Evolutionary conservation across 805 yeast species (phyloP).

Genomic region (Metschnikowia colocasiae): DNA sequence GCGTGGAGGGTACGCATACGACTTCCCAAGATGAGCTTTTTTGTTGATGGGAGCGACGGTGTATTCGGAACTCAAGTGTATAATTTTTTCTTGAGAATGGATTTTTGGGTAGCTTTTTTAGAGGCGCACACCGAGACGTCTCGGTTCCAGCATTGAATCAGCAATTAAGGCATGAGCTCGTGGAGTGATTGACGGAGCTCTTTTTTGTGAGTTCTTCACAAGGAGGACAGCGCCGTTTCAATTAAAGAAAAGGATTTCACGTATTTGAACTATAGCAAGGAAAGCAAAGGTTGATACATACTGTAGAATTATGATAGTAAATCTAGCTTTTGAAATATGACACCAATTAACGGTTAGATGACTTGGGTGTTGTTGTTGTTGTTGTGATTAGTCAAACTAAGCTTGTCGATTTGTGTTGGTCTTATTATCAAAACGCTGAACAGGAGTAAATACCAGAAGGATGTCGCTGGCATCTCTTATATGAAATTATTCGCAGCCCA

Average conservation of each 20-base stretch:
- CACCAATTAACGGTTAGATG: constrained; percentile 1
- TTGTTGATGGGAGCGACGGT: neutral
- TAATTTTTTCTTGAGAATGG: constrained; percentile 1
- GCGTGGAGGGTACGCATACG: constrained; percentile 3
- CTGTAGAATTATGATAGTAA: constrained; percentile 9
- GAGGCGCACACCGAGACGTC: constrained; percentile 1
- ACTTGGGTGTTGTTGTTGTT: constrained; percentile 11
- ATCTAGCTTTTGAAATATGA: constrained; percentile 5
- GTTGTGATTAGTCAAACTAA: constrained; percentile 1
- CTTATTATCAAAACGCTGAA: constrained; percentile 5
- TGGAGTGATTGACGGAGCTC: neutral
- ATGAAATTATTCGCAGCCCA: constrained; percentile 11
- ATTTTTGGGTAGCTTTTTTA: constrained; percentile 4
- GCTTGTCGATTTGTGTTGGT: neutral
- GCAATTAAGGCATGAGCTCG: neutral
- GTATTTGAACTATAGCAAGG: neutral
- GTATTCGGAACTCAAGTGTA: neutral
- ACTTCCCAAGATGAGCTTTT: neutral
- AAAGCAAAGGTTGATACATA: constrained; percentile 7
- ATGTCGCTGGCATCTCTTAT: constrained; percentile 11
- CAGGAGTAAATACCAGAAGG: neutral
- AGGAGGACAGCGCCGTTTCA: no score
- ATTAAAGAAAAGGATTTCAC: neutral
- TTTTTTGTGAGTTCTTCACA: neutral
- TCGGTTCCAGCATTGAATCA: neutral